Percentiles rank a stretch among this genome's conserved stretches.
phyloP scores from a whole-genome alignment of 257 asterid genomes.

The Haberlea rhodopensis region DNA sequence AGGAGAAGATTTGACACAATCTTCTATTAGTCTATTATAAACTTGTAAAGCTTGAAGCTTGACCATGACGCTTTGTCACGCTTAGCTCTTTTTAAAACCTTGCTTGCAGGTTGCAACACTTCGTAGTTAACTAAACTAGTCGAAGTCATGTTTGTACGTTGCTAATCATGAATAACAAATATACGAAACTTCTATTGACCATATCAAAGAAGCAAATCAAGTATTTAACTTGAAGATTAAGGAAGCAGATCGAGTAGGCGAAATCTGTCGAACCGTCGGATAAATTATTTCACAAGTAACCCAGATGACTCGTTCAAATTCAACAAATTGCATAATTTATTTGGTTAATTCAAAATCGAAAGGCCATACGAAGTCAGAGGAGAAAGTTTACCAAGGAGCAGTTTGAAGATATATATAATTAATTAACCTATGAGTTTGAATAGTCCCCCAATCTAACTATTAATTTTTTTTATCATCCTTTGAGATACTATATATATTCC shows the following conservation, averaged over 20 bases:
- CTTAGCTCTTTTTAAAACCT: too few relatives aligned
- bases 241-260: background rate
- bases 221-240: too few relatives aligned
- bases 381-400: slow-evolving; percentile 13
- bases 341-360: background rate
- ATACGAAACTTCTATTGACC: background rate
- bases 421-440: background rate
- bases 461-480: background rate
- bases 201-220: too few relatives aligned
- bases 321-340: background rate
- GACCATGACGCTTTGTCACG: too few relatives aligned
- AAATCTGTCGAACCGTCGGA: background rate
- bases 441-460: slow-evolving; percentile 14
- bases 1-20: too few relatives aligned
- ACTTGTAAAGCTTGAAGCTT: too few relatives aligned
- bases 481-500: background rate
- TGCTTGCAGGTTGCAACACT: too few relatives aligned
- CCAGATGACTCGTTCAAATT: slow-evolving; percentile 10
- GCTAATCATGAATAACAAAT: background rate
- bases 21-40: too few relatives aligned
- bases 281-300: background rate
- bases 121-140: background rate
- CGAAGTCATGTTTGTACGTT: background rate
- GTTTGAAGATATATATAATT: background rate
- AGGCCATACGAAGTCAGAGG: background rate